Evolutionary conservation across 2,329 filamentous ascomycete genomes (phyloP).

Genomic region (Atkinsonella hypoxylon): DNA sequence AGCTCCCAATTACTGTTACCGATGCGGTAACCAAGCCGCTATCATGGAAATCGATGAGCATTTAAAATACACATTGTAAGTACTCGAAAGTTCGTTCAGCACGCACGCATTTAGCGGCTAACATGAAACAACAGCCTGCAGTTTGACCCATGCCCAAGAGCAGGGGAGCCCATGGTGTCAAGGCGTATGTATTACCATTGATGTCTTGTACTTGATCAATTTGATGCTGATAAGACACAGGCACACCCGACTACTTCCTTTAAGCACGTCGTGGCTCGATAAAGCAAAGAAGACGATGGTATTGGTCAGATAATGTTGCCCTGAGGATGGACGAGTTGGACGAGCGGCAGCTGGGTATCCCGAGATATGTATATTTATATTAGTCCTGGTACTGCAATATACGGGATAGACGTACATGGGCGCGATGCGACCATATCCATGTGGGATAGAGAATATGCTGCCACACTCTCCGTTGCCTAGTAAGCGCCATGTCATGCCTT

Average conservation of each 20-base stretch:
- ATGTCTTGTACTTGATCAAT: neutral
- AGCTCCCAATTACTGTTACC: slow-evolving; percentile 94
- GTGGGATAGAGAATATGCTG: slow-evolving; percentile 6
- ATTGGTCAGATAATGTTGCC: slow-evolving; percentile 8
- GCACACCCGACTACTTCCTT: slow-evolving; percentile 97
- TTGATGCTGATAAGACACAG: slow-evolving; percentile 24
- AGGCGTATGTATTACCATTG: slow-evolving; percentile 46
- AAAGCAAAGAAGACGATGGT: slow-evolving; percentile 3
- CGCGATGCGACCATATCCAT: slow-evolving; percentile 8
- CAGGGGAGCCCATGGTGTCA: slow-evolving; percentile 97
- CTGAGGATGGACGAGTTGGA: slow-evolving; percentile 12
- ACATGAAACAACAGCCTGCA: slow-evolving; percentile 57
- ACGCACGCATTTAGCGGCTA: slow-evolving; percentile 10
- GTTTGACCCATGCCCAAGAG: slow-evolving; percentile 96
- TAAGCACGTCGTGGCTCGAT: slow-evolving; percentile 31
- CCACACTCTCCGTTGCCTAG: neutral
- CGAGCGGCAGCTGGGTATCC: slow-evolving; percentile 10
- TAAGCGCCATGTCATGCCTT: too few relatives aligned
- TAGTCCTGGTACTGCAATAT: slow-evolving; percentile 12
- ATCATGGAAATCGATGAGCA: slow-evolving; percentile 99
- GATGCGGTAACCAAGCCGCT: slow-evolving; percentile 97
- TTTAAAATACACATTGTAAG: slow-evolving; percentile 98
- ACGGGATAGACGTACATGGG: slow-evolving; percentile 9
- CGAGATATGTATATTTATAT: slow-evolving; percentile 17
- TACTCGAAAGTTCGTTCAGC: slow-evolving; percentile 14